Evolutionary conservation across 208 protist genomes (phyloP).

Genomic region (Trypanosoma congolense): DNA sequence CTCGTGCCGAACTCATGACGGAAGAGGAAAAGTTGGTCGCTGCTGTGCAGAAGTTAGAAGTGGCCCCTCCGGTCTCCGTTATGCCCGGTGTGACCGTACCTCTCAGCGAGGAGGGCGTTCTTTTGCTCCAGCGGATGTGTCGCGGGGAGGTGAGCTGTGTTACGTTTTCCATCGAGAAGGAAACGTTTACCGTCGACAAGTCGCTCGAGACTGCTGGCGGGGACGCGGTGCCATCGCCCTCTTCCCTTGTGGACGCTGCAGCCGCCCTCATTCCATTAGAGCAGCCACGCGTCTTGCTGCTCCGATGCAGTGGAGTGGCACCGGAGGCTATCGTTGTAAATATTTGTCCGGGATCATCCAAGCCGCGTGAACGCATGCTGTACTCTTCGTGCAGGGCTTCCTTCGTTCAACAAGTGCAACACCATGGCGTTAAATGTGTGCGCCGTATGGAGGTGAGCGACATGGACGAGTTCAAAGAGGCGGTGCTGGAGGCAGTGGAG

Average conservation of each 20-base stretch:
- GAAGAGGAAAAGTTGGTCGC: conserved; percentile 49
- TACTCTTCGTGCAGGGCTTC: conserved; percentile 69
- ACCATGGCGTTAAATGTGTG: conserved; percentile 39
- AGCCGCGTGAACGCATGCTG: conserved; percentile 57
- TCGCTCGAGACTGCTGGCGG: conserved; percentile 3
- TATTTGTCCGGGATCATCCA: conserved; percentile 61
- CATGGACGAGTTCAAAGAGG: conserved; percentile 32
- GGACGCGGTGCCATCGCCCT: not conserved
- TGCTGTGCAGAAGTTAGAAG: conserved; percentile 53
- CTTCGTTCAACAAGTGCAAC: conserved; percentile 43
- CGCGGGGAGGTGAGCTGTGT: conserved; percentile 26
- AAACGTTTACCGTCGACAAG: conserved; percentile 21
- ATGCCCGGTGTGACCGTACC: conserved; percentile 58
- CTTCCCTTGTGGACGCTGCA: conserved; percentile 13
- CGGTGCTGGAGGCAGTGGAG: conserved; percentile 40
- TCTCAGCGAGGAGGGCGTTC: conserved; percentile 25
- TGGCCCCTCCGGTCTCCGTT: conserved; percentile 46
- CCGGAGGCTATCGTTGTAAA: conserved; percentile 56
- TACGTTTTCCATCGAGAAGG: conserved; percentile 43
- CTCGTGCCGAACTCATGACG: conserved; percentile 60
- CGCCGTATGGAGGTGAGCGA: conserved; percentile 46
- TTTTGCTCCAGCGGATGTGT: conserved; percentile 33
- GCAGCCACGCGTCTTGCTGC: conserved; percentile 30
- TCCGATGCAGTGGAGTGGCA: conserved; percentile 16
- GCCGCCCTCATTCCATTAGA: conserved; percentile 20